phyloP scores from a whole-genome alignment of 306 rosid species.

The Medicago arabica region DNA sequence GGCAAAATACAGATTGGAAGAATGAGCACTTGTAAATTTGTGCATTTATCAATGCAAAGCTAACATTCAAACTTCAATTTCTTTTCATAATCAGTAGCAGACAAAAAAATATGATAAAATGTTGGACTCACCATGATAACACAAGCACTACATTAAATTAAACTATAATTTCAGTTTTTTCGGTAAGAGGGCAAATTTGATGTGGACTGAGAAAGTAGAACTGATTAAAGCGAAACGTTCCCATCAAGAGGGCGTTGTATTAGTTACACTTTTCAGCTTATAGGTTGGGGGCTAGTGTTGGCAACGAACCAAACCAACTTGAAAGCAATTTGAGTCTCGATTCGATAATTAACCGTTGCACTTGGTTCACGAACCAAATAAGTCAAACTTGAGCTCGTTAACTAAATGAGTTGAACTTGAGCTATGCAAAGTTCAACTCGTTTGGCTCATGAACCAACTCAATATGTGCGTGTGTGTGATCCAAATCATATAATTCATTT shows the following conservation, averaged over 20 bases:
- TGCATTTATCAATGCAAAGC: neutral
- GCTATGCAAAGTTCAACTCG: neutral
- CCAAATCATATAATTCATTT: too few relatives aligned
- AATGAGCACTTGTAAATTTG: neutral
- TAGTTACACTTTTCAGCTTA: neutral
- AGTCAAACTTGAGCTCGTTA: neutral
- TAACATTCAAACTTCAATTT: neutral
- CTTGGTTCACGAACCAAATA: neutral
- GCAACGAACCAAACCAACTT: neutral
- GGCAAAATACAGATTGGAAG: too few relatives aligned
- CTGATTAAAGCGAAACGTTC: neutral
- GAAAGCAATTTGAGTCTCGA: neutral
- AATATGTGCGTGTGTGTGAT: too few relatives aligned
- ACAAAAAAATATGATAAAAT: neutral
- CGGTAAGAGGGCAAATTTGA: neutral
- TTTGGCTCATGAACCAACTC: neutral
- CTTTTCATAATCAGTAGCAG: neutral
- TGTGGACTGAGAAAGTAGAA: neutral
- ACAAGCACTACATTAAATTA: neutral
- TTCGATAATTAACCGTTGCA: neutral
- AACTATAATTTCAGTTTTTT: neutral
- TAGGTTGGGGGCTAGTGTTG: neutral
- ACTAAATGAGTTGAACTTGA: neutral
- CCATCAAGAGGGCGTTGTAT: neutral
- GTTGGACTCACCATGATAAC: conserved; percentile 7